Conservation (phyloP, 2,329 filamentous ascomycete species). For the Botrytis aclada region DNA sequence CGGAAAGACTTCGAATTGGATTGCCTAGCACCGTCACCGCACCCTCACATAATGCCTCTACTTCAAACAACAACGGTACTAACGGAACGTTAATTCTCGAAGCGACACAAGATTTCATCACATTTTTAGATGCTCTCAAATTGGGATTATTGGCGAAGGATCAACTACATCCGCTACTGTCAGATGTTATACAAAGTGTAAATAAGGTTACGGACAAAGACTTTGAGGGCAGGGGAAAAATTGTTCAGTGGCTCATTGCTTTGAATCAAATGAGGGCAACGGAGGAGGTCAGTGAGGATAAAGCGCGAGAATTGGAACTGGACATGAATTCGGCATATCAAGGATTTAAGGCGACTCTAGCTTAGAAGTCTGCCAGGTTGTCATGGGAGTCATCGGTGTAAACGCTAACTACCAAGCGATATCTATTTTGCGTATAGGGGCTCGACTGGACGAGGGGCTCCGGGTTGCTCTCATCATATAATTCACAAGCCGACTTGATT, state of each 20-base stretch:
- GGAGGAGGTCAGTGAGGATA: constrained; percentile 82
- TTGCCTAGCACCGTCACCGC: constrained; percentile 77
- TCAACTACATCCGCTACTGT: constrained; percentile 89
- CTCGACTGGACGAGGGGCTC: too few relatives aligned
- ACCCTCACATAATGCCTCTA: constrained; percentile 44
- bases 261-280: constrained; percentile 97
- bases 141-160: constrained; percentile 92
- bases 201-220: constrained; percentile 95
- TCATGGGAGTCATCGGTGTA: not conserved
- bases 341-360: constrained; percentile 68
- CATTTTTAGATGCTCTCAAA: constrained; percentile 90
- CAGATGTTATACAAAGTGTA: constrained; percentile 93
- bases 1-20: constrained; percentile 86
- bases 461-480: not conserved
- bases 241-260: constrained; percentile 96
- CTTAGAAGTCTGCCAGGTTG: constrained; percentile 22
- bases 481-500: not conserved
- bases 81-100: constrained; percentile 69
- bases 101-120: constrained; percentile 98
- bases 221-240: constrained; percentile 94
- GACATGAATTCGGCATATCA: constrained; percentile 94
- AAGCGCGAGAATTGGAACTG: constrained; percentile 83
- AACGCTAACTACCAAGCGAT: not conserved
- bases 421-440: not conserved
- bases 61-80: constrained; percentile 43